Conservation (phyloP, 2,329 filamentous ascomycete genomes). For the Penicillium sp. region DNA sequence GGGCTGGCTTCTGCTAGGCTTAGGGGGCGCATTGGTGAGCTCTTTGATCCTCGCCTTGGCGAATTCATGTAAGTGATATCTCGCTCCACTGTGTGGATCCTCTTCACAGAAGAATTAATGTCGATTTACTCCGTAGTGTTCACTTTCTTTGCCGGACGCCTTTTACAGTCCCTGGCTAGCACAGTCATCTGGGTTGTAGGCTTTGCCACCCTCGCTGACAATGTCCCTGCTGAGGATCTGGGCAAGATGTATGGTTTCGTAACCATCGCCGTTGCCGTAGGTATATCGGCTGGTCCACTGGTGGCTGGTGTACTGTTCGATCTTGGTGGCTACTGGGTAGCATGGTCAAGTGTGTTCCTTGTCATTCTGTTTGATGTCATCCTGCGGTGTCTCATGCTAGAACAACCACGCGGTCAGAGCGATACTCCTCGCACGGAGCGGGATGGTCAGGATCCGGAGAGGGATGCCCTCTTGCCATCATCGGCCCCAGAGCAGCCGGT, state of each 20-base stretch:
- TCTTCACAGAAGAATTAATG: neutral
- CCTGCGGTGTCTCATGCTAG: constrained; percentile 29
- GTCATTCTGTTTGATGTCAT: constrained; percentile 29
- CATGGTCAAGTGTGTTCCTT: constrained; percentile 29
- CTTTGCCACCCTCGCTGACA: constrained; percentile 28
- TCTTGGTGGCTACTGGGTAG: constrained; percentile 28
- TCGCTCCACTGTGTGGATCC: neutral
- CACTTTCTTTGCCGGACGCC: constrained; percentile 25
- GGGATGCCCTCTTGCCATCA: neutral
- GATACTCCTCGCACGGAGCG: neutral
- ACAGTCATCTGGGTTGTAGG: constrained; percentile 31
- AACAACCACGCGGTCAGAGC: neutral
- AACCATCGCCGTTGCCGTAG: constrained; percentile 24
- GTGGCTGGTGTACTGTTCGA: constrained; percentile 29
- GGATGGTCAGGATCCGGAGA: neutral
- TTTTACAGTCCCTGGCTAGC: constrained; percentile 28
- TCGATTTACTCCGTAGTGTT: constrained; percentile 19
- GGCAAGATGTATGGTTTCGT: constrained; percentile 28
- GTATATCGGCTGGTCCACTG: constrained; percentile 29
- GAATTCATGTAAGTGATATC: constrained; percentile 20
- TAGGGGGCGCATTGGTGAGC: constrained; percentile 22
- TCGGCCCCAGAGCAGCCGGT: neutral
- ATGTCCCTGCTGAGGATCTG: constrained; percentile 24
- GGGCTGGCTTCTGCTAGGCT: constrained; percentile 20
- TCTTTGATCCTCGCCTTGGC: constrained; percentile 23